Conservation (phyloP, 495 filamentous ascomycete species). For the Penicillium lagena region DNA sequence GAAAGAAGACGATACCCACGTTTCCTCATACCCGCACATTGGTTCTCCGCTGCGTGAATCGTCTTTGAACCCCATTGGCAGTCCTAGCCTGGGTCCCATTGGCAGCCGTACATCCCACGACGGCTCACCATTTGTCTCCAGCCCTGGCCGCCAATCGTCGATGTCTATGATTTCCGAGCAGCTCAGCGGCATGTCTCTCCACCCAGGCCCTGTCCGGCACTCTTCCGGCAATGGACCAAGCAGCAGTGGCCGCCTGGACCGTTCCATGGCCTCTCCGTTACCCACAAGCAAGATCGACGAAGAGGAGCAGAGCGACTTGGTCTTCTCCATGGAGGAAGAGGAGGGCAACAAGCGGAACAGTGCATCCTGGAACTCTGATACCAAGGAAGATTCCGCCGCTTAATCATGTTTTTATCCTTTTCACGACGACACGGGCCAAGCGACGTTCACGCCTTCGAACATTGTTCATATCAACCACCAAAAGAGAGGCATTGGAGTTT, state of each 20-base stretch:
- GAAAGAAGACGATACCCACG: conserved; percentile 63
- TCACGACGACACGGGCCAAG: conserved; percentile 16
- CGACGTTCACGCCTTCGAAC: conserved; percentile 3
- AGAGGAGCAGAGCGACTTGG: conserved; percentile 54
- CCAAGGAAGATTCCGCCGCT: conserved; percentile 12
- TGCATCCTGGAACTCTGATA: conserved; percentile 24
- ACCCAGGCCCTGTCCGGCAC: conserved; percentile 39
- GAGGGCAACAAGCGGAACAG: conserved; percentile 41
- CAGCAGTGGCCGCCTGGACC: conserved; percentile 25
- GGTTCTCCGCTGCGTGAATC: conserved; percentile 94
- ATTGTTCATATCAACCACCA: conserved; percentile 12
- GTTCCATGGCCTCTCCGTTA: conserved; percentile 39
- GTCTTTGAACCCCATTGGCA: conserved; percentile 47
- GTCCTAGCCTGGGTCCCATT: conserved; percentile 59
- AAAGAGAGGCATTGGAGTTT: conserved; percentile 17
- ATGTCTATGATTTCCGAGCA: conserved; percentile 69
- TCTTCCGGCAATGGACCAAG: conserved; percentile 20
- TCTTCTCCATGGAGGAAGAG: conserved; percentile 81
- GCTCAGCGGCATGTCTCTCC: conserved; percentile 43
- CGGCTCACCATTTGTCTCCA: conserved; percentile 55
- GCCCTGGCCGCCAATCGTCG: conserved; percentile 58
- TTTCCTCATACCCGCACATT: conserved; percentile 73
- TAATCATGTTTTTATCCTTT: conserved; percentile 7
- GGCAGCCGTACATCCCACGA: conserved; percentile 48
- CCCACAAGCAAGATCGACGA: conserved; percentile 67